Conservation (phyloP, 83 land plant genomes). For the Larix sibirica region DNA sequence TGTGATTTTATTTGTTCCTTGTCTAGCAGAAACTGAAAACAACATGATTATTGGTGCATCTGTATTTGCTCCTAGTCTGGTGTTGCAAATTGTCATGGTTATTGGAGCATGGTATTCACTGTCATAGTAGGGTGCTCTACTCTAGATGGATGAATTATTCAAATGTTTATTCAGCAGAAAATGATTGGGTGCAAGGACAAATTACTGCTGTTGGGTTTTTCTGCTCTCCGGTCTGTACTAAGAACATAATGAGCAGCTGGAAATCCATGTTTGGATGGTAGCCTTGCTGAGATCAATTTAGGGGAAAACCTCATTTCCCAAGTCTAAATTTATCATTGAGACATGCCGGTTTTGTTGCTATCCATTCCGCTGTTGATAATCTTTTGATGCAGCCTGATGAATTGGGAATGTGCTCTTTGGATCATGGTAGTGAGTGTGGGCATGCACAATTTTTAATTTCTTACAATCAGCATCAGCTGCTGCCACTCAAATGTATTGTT, state of each 20-base stretch:
- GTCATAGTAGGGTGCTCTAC: neutral
- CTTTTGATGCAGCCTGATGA: too few relatives aligned
- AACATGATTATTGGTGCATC: neutral
- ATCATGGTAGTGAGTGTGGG: neutral
- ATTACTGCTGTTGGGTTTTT: neutral
- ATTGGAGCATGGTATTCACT: neutral
- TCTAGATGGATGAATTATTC: neutral
- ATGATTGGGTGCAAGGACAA: neutral
- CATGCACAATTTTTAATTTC: neutral
- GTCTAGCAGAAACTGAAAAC: neutral
- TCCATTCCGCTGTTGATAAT: too few relatives aligned
- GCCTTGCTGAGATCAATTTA: neutral
- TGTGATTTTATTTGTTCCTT: constrained; percentile 3
- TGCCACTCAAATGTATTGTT: constrained; percentile 2
- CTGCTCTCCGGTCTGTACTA: neutral
- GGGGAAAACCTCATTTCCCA: neutral
- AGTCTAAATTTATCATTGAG: neutral
- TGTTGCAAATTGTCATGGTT: neutral
- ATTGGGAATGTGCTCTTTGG: neutral
- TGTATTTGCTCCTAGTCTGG: neutral
- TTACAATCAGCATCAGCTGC: neutral
- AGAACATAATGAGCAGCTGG: neutral
- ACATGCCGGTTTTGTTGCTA: neutral
- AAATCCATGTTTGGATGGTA: neutral
- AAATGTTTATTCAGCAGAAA: neutral